phyloP scores from a whole-genome alignment of 1,284 basidiomycete species.

The Trichosporon coremiiforme region DNA sequence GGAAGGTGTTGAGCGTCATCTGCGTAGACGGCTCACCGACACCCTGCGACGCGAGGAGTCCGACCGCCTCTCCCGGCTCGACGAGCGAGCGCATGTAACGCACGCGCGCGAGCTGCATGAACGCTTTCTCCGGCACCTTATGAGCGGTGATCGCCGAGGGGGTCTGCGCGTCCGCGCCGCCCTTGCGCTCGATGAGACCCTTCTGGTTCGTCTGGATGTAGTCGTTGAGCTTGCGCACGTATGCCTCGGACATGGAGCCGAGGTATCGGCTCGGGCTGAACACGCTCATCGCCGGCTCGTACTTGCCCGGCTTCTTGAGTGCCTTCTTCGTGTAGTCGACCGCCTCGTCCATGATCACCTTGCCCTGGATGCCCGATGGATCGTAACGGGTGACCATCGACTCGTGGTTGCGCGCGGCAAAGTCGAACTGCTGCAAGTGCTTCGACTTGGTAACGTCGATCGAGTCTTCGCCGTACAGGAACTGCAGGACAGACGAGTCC shows the following conservation, averaged over 20 bases:
- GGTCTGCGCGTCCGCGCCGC: constrained; percentile 57
- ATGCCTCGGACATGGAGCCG: constrained; percentile 90
- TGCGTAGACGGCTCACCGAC: constrained; percentile 99
- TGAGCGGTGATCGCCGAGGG: constrained; percentile 45
- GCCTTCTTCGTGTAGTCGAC: constrained; percentile 84
- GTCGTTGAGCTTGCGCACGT: constrained; percentile 76
- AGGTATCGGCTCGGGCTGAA: constrained; percentile 80
- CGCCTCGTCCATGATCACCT: constrained; percentile 72
- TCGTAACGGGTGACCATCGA: constrained; percentile 76
- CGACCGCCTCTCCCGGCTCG: constrained; percentile 97
- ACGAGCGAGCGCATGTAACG: constrained; percentile 92
- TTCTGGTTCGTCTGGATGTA: constrained; percentile 81
- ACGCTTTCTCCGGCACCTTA: constrained; percentile 61
- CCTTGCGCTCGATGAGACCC: constrained; percentile 66
- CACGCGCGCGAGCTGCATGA: constrained; percentile 79
- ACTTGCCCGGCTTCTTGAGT: constrained; percentile 69
- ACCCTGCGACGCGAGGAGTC: constrained; percentile 95
- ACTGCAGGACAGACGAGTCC: constrained; percentile 92
- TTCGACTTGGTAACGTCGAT: constrained; percentile 96
- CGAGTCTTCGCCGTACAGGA: constrained; percentile 96
- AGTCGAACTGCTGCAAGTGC: constrained; percentile 86
- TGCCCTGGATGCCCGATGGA: constrained; percentile 65
- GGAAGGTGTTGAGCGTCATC: constrained; percentile 99
- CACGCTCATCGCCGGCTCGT: constrained; percentile 73
- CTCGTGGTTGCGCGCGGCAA: constrained; percentile 82